Evolutionary conservation across 1,284 basidiomycete genomes (phyloP), one percentile per base, ranked within the genome.

Genomic region (Sanghuangporus weigelae): DNA sequence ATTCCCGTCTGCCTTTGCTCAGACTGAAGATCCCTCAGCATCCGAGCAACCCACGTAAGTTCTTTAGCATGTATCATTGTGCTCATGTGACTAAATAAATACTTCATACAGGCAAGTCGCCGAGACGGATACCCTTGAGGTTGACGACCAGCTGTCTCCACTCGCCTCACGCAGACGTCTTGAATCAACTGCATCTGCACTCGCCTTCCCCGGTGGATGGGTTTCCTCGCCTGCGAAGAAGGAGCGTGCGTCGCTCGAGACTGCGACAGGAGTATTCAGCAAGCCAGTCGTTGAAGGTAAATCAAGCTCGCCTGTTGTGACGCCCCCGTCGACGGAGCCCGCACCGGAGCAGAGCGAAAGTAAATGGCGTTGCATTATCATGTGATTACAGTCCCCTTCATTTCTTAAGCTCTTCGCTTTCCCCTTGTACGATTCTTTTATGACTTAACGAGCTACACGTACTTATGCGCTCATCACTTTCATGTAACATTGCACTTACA

Each of bases 161-260:
- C 54, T 54, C 11, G 12, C 44, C 16, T 38, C 54, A 26, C 64
- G 64, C 26, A 35, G 57, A 10, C 64, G 64, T n/a, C 44, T 63
- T 1, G 64, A 66, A 35, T 66, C 64, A 35, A 66, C 64, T 11
- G 54, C 61, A 12, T 66, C 64, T 16, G 53, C 60, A 38, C 54
- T 61, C 26, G 23, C 31, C 40, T 63, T 62, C 50, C 64, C 64
- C 23, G 64, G 64, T 16, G 60, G 57, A 3, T 66, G 64, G 64
- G 56, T 63, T 1, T 42, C 38, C 35, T 48, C 64, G 10, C 61
- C 64, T 11, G 14, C 23, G 16, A 48, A 51, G 14, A 35, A 57
- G 14, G 60, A 66, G 21, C 60, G 64, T 31, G 36, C 64, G 12
- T 66, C 64, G 1, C 55, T 66, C 21, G 64, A 66, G 21, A 57